Evolutionary conservation across 108 stramenopile species (phyloP).

Genomic region (Pseudonitzschia pungens): DNA sequence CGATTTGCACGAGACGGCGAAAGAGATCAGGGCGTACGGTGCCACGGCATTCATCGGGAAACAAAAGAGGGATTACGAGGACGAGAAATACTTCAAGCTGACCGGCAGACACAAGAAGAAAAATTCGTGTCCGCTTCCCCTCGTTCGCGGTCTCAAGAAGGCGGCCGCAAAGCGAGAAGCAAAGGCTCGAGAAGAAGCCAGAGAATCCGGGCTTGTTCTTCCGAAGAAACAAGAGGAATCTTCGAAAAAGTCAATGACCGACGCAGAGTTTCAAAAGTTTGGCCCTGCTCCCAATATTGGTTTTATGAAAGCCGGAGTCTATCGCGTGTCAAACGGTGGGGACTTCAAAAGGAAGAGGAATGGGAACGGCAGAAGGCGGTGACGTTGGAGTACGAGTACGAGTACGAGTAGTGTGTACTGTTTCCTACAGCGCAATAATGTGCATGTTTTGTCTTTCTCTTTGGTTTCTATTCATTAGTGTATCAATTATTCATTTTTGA

Average conservation of each 20-base stretch:
- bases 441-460: no score
- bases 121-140: conserved; percentile 66
- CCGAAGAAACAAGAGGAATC: conserved; percentile 34
- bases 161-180: conserved; percentile 68
- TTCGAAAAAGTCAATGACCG: conserved; percentile 13
- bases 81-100: conserved; percentile 64
- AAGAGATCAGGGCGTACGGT: conserved; percentile 72
- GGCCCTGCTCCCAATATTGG: conserved; percentile 81
- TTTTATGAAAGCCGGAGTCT: conserved; percentile 72
- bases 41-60: conserved; percentile 70
- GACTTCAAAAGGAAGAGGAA: neutral
- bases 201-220: conserved; percentile 71
- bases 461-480: no score
- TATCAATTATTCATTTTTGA: no score
- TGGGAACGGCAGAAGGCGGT: neutral
- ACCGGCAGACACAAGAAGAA: conserved; percentile 71
- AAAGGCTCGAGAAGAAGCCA: conserved; percentile 50
- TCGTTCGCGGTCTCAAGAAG: conserved; percentile 67
- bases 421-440: no score
- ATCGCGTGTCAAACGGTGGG: conserved; percentile 28
- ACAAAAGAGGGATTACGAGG: conserved; percentile 61
- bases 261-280: conserved; percentile 30
- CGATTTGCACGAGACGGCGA: conserved; percentile 69
- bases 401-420: no score
- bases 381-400: no score